These are phyloP conservation scores for Hibiscus mutabilis DNA, from an alignment of 345 rosid genomes.

Conservation along the genomic window DNA sequence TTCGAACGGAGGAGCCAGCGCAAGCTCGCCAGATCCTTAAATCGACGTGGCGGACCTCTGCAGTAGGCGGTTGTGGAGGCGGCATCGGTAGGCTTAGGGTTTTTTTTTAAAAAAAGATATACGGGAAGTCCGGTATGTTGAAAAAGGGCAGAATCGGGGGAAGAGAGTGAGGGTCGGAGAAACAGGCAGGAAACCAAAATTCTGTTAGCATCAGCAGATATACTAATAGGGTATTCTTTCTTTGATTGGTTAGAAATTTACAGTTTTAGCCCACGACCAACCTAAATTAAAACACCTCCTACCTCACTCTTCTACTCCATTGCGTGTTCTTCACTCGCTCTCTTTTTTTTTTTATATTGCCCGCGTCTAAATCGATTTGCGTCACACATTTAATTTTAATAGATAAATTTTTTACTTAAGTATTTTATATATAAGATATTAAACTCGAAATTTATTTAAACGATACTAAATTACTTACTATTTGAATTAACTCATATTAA, in stretches of 20 bases:
- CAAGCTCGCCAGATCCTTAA: slow-evolving; percentile 72
- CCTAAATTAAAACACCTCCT: neutral
- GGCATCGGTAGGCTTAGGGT: slow-evolving; percentile 28
- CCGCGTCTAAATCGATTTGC: too few relatives aligned
- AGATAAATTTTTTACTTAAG: too few relatives aligned
- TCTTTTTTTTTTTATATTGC: neutral
- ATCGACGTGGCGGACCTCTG: slow-evolving; percentile 41
- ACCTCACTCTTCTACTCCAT: neutral
- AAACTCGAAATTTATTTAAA: too few relatives aligned
- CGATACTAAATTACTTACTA: too few relatives aligned
- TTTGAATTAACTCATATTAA: too few relatives aligned
- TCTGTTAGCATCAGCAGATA: neutral
- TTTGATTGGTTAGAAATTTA: neutral
- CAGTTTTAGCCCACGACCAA: slow-evolving; percentile 1
- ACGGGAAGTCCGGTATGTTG: neutral
- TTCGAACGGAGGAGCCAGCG: slow-evolving; percentile 61
- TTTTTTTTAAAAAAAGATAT: slow-evolving; percentile 7
- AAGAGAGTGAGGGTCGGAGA: slow-evolving; percentile 25
- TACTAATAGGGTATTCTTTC: too few relatives aligned
- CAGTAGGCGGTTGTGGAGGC: slow-evolving; percentile 14
- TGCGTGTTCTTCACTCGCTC: neutral
- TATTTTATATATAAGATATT: too few relatives aligned
- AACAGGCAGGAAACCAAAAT: slow-evolving; percentile 3
- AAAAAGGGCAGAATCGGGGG: neutral
- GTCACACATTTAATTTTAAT: too few relatives aligned